These are phyloP conservation scores for Fraxinus excelsior DNA, from an alignment of 257 asterid species.

Conservation along the genomic window DNA sequence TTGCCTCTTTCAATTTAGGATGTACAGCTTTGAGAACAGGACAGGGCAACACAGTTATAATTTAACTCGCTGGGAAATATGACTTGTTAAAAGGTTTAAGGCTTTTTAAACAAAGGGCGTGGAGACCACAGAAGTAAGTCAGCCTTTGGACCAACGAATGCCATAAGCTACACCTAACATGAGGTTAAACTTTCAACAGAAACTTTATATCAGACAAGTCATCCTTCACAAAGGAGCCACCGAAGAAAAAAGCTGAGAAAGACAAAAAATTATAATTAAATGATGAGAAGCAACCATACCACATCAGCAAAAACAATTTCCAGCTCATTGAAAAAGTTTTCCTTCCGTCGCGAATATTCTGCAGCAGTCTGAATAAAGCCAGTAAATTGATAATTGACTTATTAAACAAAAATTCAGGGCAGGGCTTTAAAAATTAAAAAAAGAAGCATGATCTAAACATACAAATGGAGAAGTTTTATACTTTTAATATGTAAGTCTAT, in stretches of 20 bases:
- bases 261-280: too few species aligned
- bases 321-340: constrained; percentile 86
- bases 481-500: background rate
- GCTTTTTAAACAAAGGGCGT: background rate
- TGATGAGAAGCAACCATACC: constrained; percentile 46
- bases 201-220: too few species aligned
- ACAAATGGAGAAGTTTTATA: background rate
- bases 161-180: too few species aligned
- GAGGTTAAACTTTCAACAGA: too few species aligned
- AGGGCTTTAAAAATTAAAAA: too few species aligned
- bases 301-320: constrained; percentile 89
- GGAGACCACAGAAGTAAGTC: background rate
- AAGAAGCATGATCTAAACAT: background rate
- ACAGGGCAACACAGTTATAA: background rate
- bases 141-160: background rate
- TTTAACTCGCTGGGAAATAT: background rate
- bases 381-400: constrained; percentile 9
- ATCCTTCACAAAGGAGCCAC: too few species aligned
- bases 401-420: background rate
- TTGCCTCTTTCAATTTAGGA: background rate
- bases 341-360: constrained; percentile 77
- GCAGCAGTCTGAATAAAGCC: constrained; percentile 72
- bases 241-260: background rate
- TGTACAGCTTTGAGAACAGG: background rate
- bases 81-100: background rate